Conservation (phyloP, 2,329 filamentous ascomycete genomes). For the Monosporascus sp. region DNA sequence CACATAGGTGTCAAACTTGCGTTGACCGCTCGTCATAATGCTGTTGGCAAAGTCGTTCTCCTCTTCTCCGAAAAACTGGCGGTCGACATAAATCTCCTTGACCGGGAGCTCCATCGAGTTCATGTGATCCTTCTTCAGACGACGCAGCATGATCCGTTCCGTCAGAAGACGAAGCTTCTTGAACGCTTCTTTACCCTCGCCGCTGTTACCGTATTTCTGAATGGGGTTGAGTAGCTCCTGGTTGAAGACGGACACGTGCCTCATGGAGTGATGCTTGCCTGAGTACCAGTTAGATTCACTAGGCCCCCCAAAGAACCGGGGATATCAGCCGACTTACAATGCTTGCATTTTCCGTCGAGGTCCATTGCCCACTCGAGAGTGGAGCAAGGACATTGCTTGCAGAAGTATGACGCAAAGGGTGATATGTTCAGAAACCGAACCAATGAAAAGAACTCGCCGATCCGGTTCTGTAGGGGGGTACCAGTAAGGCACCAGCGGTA, state of each 20-base stretch:
- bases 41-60: conserved; percentile 93
- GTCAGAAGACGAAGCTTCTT: conserved; percentile 82
- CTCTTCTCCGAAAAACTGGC: conserved; percentile 93
- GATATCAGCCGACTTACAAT: conserved; percentile 52
- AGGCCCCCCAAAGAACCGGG: background rate
- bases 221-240: conserved; percentile 90
- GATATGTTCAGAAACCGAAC: conserved; percentile 84
- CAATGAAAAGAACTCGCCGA: conserved; percentile 94
- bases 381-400: conserved; percentile 78
- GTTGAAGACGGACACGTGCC: conserved; percentile 77
- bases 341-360: conserved; percentile 62
- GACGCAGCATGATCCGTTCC: conserved; percentile 89
- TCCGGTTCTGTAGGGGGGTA: conserved; percentile 93
- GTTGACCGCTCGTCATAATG: conserved; percentile 87
- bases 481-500: conserved; percentile 97
- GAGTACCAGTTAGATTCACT: conserved; percentile 5
- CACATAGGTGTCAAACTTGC: conserved; percentile 94
- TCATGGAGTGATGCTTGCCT: conserved; percentile 30
- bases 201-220: conserved; percentile 54
- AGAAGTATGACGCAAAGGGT: conserved; percentile 91
- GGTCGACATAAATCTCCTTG: conserved; percentile 86
- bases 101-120: conserved; percentile 94
- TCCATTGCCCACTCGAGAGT: conserved; percentile 79
- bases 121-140: conserved; percentile 89
- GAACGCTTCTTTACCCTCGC: conserved; percentile 64